Evolutionary conservation across 2,329 filamentous ascomycete genomes (phyloP).

Genomic region (Zalaria obscura): DNA sequence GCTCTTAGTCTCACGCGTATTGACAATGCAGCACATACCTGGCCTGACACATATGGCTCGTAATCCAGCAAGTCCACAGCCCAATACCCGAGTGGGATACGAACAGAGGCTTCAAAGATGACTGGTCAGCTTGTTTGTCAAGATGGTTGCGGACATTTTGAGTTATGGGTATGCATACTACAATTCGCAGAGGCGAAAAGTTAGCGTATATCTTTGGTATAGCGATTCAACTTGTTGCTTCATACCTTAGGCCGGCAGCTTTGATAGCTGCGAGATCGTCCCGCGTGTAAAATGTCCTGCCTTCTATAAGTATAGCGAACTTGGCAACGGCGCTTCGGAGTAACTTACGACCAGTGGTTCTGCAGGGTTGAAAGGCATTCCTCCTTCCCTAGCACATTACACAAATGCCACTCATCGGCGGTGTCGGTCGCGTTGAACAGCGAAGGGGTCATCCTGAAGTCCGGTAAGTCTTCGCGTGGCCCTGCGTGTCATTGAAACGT

Average conservation of each 20-base stretch:
- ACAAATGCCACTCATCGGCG: conserved; percentile 12
- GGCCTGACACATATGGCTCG: conserved; percentile 11
- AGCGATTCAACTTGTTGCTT: not conserved
- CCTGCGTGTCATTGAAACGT: not conserved
- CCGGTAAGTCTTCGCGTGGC: not conserved
- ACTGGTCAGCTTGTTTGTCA: not conserved
- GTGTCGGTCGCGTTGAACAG: conserved; percentile 8
- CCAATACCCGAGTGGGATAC: conserved; percentile 14
- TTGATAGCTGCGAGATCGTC: conserved; percentile 12
- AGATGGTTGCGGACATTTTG: not conserved
- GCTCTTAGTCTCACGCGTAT: not conserved
- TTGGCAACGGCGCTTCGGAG: too few species aligned
- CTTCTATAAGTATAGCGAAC: not conserved
- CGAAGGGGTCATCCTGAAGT: conserved; percentile 6
- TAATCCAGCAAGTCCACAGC: conserved; percentile 10
- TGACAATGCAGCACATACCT: conserved; percentile 1
- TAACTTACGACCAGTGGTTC: conserved; percentile 9
- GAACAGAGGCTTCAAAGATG: conserved; percentile 5
- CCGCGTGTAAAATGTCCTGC: conserved; percentile 8
- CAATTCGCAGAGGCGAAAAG: not conserved
- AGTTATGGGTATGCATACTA: not conserved
- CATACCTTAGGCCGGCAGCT: conserved; percentile 8
- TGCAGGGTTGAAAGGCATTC: conserved; percentile 8
- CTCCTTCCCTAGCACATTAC: conserved; percentile 10
- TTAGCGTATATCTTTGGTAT: not conserved